Base-by-base conservation (phyloP, 768 basidiomycete species). In the Holtermannia corniformis region DNA sequence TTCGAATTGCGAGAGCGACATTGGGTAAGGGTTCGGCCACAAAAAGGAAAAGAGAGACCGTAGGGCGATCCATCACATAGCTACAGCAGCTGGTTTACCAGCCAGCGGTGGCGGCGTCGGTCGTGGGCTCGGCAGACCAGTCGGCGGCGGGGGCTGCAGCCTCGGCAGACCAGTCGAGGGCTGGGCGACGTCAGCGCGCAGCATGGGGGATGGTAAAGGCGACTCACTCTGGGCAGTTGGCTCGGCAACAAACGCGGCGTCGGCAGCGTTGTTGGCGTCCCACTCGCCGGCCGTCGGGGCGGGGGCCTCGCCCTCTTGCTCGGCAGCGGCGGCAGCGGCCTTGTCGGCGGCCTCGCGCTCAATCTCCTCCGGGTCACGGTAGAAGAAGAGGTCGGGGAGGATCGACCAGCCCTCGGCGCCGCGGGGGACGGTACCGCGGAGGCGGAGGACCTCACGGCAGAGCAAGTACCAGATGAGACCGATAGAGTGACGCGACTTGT, bases 301-400 rank as follows among this genome's bases (percentile, higher is more conserved):
- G 62, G 80, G 84, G 42, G 69, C 74, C 52, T 75, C 81, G 50
- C 76, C 78, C 47, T 70, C 73, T 50, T 78, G 79, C 58, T 79
- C 81, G 48, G 77, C 75, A 76, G 91, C 91, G 64, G 87, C 87
- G 59, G 85, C 82, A 23, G 87, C 87, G 73, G 88, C 89, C 72
- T 90, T 92, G 70, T 72, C 73, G 48, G 87, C 84, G 72, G 90
- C 87, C 77, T 96, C 93, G 76, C 86, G 88, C 82, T 96, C 92
- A 64, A 96, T 87, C 76, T 99, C 95, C 74, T 99, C 92, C 57
- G 93, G 91, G 77, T 96, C 93, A 69, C 93, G 87, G 82, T 97
- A 97, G 84, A 96, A 91, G 85, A 92, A 92, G 85, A 93, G 86
- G 75, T 93, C 92, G 61, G 92, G 90, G 88, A 97, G 95, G 74